Evolutionary conservation across 305 asterid genomes (phyloP), one percentile per base, ranked within the genome.

Genomic region (Salvia sclarea): DNA sequence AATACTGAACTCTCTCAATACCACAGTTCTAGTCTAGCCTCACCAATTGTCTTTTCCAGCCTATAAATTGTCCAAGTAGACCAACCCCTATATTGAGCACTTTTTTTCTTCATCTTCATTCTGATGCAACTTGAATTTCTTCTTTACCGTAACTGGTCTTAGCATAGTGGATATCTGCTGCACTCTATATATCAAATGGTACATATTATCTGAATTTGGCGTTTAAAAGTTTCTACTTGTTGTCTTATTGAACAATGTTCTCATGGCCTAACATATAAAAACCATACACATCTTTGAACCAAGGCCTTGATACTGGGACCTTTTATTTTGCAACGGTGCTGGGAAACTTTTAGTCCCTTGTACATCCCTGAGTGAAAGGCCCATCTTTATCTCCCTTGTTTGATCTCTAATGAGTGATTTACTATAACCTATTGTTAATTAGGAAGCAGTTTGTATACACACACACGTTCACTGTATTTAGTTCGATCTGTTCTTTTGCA

Each of bases 401-500:
- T 64, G 25, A 33, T 35, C 8, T 11, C 30, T 10, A 44, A 12
- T 31, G 35, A 18, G 17, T 52, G 71, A 41, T 63, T 12, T 66
- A 58, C n/a, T 60, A n/a, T 70, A 48, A 45, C 52, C 41, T 68
- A 12, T 13, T 78, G 49, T 68, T 59, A 37, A 31, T 40, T 44
- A 61, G 54, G 65, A 57, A 44, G 54, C 33, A 47, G 45, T 53
- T 66, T n/a, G n/a, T n/a, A n/a, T n/a, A n/a, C n/a, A n/a, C n/a
- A n/a, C n/a, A n/a, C n/a, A 45, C 52, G 21, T 70, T 74, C 38
- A 56, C 66, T 44, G 43, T 75, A 68, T 43, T 70, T 50, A 65
- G 50, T 61, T 69, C 57, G 50, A 68, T 79, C 55, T 64, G 25
- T 69, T 74, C 40, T 58, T 67, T 24, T 95, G 87, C 90, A 95